Conservation (phyloP, 2,329 filamentous ascomycete genomes). For the Aspergillus uvarum region DNA sequence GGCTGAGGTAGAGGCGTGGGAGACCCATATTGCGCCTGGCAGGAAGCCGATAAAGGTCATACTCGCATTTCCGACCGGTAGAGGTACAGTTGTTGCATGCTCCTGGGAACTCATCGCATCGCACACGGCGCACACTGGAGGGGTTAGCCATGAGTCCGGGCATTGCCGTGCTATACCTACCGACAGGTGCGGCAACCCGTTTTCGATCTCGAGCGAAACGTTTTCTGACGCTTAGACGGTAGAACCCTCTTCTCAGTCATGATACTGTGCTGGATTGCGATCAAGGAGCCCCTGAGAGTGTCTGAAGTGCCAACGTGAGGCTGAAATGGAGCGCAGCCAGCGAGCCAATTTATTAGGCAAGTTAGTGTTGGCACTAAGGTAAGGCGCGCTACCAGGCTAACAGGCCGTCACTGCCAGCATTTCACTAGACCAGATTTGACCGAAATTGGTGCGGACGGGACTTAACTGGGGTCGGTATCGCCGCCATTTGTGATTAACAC, state of each 20-base stretch:
- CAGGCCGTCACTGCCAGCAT: too few relatives aligned
- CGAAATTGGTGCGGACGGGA: too few relatives aligned
- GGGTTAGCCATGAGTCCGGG: neutral
- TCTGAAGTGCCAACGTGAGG: too few relatives aligned
- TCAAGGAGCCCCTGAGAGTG: too few relatives aligned
- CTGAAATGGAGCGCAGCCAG: too few relatives aligned
- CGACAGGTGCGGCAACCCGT: conserved; percentile 2
- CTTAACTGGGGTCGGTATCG: too few relatives aligned
- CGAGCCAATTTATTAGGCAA: too few relatives aligned
- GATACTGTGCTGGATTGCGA: neutral
- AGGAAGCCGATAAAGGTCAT: neutral
- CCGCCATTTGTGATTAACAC: too few relatives aligned
- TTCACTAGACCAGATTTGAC: too few relatives aligned
- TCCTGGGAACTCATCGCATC: neutral
- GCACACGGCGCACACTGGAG: neutral
- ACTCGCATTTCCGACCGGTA: neutral
- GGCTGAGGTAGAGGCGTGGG: neutral
- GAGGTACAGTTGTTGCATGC: neutral
- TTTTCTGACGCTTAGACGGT: neutral
- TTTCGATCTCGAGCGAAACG: neutral
- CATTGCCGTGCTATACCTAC: neutral
- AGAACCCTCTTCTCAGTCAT: neutral
- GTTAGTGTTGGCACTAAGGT: too few relatives aligned
- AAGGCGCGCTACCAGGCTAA: too few relatives aligned
- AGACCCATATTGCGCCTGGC: neutral